phyloP scores from a whole-genome alignment of 192 early-diverging fungal species.

The Podila epigama region DNA sequence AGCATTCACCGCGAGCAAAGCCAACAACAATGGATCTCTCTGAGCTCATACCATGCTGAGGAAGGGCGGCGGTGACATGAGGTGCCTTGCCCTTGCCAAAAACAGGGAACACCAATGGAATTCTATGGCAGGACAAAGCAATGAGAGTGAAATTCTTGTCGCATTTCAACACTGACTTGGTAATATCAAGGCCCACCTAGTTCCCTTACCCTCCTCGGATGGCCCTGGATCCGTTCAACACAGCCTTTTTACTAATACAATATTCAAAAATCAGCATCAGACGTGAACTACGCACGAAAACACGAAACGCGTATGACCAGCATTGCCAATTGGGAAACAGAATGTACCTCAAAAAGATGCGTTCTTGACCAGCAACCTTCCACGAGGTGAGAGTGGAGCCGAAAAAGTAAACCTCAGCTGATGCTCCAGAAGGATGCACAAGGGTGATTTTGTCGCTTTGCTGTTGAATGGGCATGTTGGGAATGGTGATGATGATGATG shows the following conservation, averaged over 20 bases:
- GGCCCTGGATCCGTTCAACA: slow-evolving; percentile 89
- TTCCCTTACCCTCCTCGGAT: slow-evolving; percentile 79
- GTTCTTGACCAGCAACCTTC: slow-evolving; percentile 76
- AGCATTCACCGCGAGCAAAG: background rate
- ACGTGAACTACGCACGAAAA: background rate
- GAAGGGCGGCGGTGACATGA: slow-evolving; percentile 56
- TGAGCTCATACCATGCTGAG: slow-evolving; percentile 67
- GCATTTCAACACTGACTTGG: too few relatives aligned
- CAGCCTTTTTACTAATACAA: slow-evolving; percentile 69
- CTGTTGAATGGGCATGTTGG: slow-evolving; percentile 34
- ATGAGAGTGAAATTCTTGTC: background rate
- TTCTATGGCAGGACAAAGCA: slow-evolving; percentile 61
- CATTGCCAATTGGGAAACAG: too few relatives aligned
- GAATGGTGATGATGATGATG: background rate
- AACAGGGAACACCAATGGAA: slow-evolving; percentile 82
- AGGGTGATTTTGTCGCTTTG: slow-evolving; percentile 30
- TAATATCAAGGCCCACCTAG: background rate
- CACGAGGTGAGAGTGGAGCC: slow-evolving; percentile 96
- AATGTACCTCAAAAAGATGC: slow-evolving; percentile 90
- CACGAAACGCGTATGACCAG: background rate
- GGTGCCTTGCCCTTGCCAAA: slow-evolving; percentile 67
- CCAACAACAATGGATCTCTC: background rate
- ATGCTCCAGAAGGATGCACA: slow-evolving; percentile 31
- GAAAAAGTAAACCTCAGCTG: slow-evolving; percentile 40
- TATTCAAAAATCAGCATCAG: background rate